Evolutionary conservation across 2,329 filamentous ascomycete species (phyloP).

Genomic region (Colletotrichum paranaense): DNA sequence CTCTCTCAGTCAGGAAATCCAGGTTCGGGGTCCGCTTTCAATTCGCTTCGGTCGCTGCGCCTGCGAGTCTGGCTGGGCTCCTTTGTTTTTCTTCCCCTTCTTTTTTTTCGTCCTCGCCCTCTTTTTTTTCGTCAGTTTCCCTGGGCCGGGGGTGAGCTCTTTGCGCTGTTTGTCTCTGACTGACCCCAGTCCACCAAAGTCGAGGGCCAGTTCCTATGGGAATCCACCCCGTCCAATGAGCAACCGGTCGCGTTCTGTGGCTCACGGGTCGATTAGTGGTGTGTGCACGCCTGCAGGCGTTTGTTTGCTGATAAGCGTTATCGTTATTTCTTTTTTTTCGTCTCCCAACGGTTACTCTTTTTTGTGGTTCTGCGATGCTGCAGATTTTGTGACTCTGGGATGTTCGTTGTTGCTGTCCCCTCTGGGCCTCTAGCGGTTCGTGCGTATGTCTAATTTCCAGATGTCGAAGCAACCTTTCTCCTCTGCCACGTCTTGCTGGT

Average conservation of each 20-base stretch:
- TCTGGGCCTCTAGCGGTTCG: background rate
- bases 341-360: background rate
- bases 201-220: constrained; percentile 6
- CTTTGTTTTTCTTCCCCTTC: constrained; percentile 7
- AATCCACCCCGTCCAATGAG: constrained; percentile 15
- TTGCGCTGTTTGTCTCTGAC: constrained; percentile 28
- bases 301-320: constrained; percentile 17
- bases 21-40: constrained; percentile 27
- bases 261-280: constrained; percentile 11
- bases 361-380: constrained; percentile 13
- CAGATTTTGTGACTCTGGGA: constrained; percentile 14
- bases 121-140: background rate
- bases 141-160: background rate
- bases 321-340: constrained; percentile 21
- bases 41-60: constrained; percentile 28
- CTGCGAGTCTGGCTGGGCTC: constrained; percentile 14
- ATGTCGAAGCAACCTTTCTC: background rate
- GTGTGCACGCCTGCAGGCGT: constrained; percentile 22
- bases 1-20: background rate
- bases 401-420: constrained; percentile 5
- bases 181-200: constrained; percentile 21
- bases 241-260: constrained; percentile 4
- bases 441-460: background rate
- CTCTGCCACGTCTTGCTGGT: background rate
- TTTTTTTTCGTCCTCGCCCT: background rate